phyloP scores from a whole-genome alignment of 2,329 filamentous ascomycete species.

The Graphilbum ipis-grandicollis region DNA sequence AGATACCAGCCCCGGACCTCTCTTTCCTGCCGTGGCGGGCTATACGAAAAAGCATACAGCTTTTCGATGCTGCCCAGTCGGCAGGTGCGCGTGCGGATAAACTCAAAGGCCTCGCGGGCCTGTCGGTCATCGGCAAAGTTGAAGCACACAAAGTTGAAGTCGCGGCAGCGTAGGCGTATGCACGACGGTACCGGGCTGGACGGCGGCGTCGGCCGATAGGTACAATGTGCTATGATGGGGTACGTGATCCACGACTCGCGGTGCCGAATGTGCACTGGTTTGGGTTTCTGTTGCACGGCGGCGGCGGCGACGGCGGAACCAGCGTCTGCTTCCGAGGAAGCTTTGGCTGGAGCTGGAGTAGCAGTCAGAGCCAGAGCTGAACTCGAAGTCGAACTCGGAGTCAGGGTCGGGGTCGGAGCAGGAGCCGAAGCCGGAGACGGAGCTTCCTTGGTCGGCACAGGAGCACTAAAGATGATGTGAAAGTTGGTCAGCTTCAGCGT shows the following conservation, averaged over 20 bases:
- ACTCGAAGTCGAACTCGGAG: too few relatives aligned
- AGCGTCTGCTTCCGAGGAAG: too few relatives aligned
- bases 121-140: conserved; percentile 60
- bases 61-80: conserved; percentile 71
- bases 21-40: conserved; percentile 55
- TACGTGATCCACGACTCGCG: conserved; percentile 86
- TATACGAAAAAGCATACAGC: conserved; percentile 79
- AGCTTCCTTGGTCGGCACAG: conserved; percentile 13
- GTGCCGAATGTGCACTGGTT: conserved; percentile 10
- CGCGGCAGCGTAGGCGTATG: conserved; percentile 74
- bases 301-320: too few relatives aligned
- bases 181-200: conserved; percentile 56
- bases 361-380: too few relatives aligned
- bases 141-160: conserved; percentile 88
- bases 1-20: conserved; percentile 64
- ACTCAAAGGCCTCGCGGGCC: conserved; percentile 76
- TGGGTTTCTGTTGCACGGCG: conserved; percentile 11
- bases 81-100: conserved; percentile 65
- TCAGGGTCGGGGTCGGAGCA: too few relatives aligned
- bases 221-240: conserved; percentile 73
- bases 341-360: too few relatives aligned
- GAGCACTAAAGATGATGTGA: conserved; percentile 38
- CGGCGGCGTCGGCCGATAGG: conserved; percentile 55
- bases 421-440: too few relatives aligned
- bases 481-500: conserved; percentile 45